phyloP scores from a whole-genome alignment of 306 rosid genomes.

The Acacia melanoxylon region DNA sequence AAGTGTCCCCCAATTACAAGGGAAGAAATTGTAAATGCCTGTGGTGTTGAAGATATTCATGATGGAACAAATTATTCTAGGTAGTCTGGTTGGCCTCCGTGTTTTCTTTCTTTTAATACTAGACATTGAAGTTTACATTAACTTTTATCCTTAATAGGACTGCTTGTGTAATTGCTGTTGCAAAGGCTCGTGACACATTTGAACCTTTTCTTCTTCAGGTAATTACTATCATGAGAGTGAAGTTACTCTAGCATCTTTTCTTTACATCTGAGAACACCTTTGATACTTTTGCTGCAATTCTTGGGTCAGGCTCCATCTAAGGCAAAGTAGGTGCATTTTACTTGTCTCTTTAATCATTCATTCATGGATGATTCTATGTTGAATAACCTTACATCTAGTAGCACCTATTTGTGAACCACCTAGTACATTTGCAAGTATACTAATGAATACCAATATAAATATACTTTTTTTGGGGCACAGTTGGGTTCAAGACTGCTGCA shows the following conservation, averaged over 20 bases:
- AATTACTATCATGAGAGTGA: slow-evolving; percentile 20
- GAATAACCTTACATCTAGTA: neutral
- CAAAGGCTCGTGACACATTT: slow-evolving; percentile 93
- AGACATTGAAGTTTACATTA: neutral
- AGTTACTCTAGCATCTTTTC: neutral
- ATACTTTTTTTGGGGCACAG: slow-evolving; percentile 50
- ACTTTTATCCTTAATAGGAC: slow-evolving; percentile 52
- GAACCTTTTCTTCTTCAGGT: slow-evolving; percentile 99
- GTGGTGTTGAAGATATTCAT: slow-evolving; percentile 98
- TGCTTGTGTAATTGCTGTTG: slow-evolving; percentile 98
- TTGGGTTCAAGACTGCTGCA: slow-evolving; percentile 88
- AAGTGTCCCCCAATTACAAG: slow-evolving; percentile 96
- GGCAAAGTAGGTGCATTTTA: neutral
- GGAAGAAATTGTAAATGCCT: slow-evolving; percentile 96
- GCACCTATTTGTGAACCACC: neutral
- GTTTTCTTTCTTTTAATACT: slow-evolving; percentile 13
- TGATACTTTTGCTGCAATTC: neutral
- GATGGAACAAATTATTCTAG: slow-evolving; percentile 98
- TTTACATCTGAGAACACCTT: neutral
- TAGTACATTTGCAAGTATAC: neutral
- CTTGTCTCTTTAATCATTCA: neutral
- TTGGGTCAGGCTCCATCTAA: neutral
- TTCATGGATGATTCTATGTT: neutral
- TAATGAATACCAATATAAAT: neutral
- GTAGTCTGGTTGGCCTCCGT: slow-evolving; percentile 38